A percentile compares a stretch with the other conserved stretches of the same genome.
Evolutionary conservation across 129 eudicot species (phyloP).

Genomic region (Helianthus annuus): HanXRQr2.0-SUNRISE NC_035438.2:47832953-47833452

Average conservation of each 20-base stretch:
- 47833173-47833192: background rate
- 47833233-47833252: background rate
- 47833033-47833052: too few relatives aligned
- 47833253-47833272: background rate
- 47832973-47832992: too few relatives aligned
- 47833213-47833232: background rate
- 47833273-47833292: background rate
- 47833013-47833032: too few relatives aligned
- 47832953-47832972: too few relatives aligned
- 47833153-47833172: too few relatives aligned
- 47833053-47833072: too few relatives aligned
- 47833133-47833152: too few relatives aligned
- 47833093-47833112: too few relatives aligned
- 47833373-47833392: background rate
- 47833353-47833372: background rate
- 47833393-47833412: background rate
- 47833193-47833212: background rate
- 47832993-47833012: too few relatives aligned
- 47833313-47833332: slow-evolving; percentile 12
- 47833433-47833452: background rate
- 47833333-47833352: background rate
- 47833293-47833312: background rate
- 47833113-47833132: too few relatives aligned
- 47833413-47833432: background rate
- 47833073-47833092: too few relatives aligned